A percentile compares a stretch with the other conserved stretches of the same genome.
These are phyloP conservation scores for Sextonia rubra DNA, from an alignment of 164 flowering plant genomes.

Conservation along the genomic window DNA sequence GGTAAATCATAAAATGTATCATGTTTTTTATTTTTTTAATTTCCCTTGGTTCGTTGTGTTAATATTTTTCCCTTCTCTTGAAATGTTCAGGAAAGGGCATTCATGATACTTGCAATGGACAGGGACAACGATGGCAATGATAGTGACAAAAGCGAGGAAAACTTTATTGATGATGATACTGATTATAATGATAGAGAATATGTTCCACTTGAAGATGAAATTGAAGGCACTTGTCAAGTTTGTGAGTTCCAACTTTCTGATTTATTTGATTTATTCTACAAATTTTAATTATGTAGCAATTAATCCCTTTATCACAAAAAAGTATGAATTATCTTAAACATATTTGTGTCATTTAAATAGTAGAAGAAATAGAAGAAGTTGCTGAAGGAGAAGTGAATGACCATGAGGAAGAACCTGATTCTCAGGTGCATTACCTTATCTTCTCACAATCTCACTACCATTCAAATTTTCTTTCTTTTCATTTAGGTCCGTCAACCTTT, in stretches of 20 bases:
- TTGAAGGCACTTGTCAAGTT: background rate
- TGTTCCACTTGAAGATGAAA: background rate
- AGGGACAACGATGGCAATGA: background rate
- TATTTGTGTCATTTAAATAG: background rate
- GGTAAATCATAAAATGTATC: background rate
- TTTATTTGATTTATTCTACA: too few relatives aligned
- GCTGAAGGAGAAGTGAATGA: conserved; percentile 17
- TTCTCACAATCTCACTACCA: background rate
- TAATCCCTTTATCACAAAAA: too few relatives aligned
- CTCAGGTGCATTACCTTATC: background rate
- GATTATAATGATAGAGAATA: background rate
- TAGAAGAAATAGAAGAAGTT: conserved; percentile 10
- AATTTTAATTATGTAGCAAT: background rate
- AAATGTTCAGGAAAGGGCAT: conserved; percentile 5
- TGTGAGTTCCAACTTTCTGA: background rate
- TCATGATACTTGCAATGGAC: conserved; percentile 2
- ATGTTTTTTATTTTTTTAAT: background rate
- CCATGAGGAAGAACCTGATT: conserved; percentile 12
- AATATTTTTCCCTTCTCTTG: too few relatives aligned
- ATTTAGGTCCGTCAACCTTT: background rate
- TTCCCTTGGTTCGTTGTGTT: too few relatives aligned
- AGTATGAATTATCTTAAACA: background rate
- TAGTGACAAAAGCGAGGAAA: background rate
- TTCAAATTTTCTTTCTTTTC: background rate
- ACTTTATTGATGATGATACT: background rate